Percentiles rank a stretch among this genome's conserved stretches.
phyloP scores from a whole-genome alignment of 192 early-diverging fungal genomes.

The Podila horticola region DNA sequence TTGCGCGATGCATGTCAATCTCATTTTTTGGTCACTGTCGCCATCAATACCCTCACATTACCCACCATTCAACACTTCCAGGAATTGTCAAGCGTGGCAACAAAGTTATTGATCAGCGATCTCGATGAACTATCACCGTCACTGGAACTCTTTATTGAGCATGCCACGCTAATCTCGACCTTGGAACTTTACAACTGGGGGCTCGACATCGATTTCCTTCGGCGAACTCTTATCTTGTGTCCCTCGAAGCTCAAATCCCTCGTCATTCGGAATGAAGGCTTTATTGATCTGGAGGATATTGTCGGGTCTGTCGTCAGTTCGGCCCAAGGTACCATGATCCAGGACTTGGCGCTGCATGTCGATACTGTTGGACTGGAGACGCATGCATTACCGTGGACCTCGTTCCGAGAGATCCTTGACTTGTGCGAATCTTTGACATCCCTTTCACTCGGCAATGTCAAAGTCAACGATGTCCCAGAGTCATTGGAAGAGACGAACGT shows the following conservation, averaged over 20 bases:
- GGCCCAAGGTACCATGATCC: not conserved
- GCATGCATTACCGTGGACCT: conserved; percentile 17
- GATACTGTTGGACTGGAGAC: conserved; percentile 15
- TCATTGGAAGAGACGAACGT: conserved; percentile 15
- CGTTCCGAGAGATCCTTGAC: conserved; percentile 7
- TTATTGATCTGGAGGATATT: conserved; percentile 20
- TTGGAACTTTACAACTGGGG: conserved; percentile 10
- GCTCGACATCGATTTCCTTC: conserved; percentile 18
- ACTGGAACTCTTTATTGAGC: not conserved
- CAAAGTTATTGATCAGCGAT: conserved; percentile 1
- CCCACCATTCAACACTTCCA: conserved; percentile 1
- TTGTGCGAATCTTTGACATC: conserved; percentile 6
- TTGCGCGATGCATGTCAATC: conserved; percentile 10
- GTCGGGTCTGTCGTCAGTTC: conserved; percentile 7
- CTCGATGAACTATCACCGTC: conserved; percentile 16
- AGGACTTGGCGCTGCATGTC: conserved; percentile 9
- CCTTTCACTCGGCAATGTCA: conserved; percentile 11
- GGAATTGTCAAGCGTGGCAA: not conserved
- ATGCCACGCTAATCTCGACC: not conserved
- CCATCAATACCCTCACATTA: not conserved
- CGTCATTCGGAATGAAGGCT: conserved; percentile 18
- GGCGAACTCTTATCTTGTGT: not conserved
- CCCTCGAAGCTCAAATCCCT: not conserved
- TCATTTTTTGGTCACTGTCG: not conserved
- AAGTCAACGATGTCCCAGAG: conserved; percentile 23